phyloP scores from a whole-genome alignment of 139 green algal genomes.

The Gonium pectorale region DNA sequence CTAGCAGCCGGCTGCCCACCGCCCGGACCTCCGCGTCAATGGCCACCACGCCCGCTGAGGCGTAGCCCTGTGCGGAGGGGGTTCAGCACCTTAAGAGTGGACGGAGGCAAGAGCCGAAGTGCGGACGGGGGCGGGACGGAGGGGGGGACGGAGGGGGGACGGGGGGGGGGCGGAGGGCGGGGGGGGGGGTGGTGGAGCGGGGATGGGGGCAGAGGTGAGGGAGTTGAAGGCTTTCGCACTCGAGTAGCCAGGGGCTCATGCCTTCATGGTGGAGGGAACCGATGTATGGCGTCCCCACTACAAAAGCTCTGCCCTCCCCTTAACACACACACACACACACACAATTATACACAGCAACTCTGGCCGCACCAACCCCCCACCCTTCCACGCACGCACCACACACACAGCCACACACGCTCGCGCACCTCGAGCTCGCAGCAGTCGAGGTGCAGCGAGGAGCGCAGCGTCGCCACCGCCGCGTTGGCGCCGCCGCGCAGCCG shows the following conservation, averaged over 20 bases:
- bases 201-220: too few species aligned
- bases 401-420: neutral
- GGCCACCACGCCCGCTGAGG: constrained; percentile 4
- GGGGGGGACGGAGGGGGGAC: too few species aligned
- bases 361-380: neutral
- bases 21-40: neutral
- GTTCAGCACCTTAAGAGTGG: too few species aligned
- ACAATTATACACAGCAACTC: too few species aligned
- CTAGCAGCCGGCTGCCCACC: constrained; percentile 24
- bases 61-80: constrained; percentile 13
- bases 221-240: too few species aligned
- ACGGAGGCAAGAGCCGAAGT: neutral
- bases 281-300: neutral
- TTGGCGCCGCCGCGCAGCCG: constrained; percentile 27
- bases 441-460: constrained; percentile 21
- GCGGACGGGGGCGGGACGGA: neutral
- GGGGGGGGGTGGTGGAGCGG: too few species aligned
- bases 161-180: too few species aligned
- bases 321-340: neutral
- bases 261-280: too few species aligned
- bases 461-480: neutral
- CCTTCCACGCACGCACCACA: neutral
- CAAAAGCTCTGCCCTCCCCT: neutral
- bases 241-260: too few species aligned
- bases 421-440: constrained; percentile 32